Evolutionary conservation across 257 asterid genomes (phyloP).

Genomic region (Solanum lycopersicoides): DNA sequence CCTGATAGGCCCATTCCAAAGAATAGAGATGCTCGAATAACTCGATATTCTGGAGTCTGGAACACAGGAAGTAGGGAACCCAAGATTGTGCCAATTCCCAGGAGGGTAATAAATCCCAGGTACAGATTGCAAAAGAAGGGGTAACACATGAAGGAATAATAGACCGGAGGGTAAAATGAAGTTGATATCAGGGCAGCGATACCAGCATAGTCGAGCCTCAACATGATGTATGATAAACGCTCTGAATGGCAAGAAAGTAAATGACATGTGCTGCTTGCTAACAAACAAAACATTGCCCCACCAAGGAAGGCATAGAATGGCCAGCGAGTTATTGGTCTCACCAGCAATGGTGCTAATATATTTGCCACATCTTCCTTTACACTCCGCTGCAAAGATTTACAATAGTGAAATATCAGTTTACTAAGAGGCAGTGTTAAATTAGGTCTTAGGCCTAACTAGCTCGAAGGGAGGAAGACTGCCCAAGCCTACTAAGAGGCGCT

Average conservation of each 20-base stretch:
- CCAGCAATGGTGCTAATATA: slow-evolving; percentile 61
- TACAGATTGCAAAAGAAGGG: slow-evolving; percentile 80
- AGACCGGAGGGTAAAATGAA: slow-evolving; percentile 91
- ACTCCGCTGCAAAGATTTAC: slow-evolving; percentile 35
- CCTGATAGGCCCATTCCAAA: slow-evolving; percentile 90
- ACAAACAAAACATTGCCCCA: slow-evolving; percentile 95
- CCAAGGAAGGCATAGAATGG: slow-evolving; percentile 91
- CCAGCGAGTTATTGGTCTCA: slow-evolving; percentile 90
- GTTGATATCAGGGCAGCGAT: slow-evolving; percentile 85
- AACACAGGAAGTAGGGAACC: slow-evolving; percentile 80
- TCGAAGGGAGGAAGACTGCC: no score
- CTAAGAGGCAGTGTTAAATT: no score
- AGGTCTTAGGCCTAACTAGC: no score
- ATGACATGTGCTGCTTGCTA: slow-evolving; percentile 91
- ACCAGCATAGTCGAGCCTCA: slow-evolving; percentile 84
- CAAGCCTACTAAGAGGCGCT: no score
- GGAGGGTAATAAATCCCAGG: slow-evolving; percentile 72
- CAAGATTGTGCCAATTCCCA: slow-evolving; percentile 58
- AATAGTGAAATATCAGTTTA: background rate
- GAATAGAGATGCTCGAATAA: slow-evolving; percentile 65
- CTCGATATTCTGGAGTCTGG: slow-evolving; percentile 74
- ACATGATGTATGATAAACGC: slow-evolving; percentile 76
- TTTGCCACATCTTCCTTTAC: slow-evolving; percentile 73
- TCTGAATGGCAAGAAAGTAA: slow-evolving; percentile 79
- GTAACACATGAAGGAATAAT: slow-evolving; percentile 92